Base-by-base conservation (phyloP, 768 basidiomycete species). In the Mycena kentingensis region DNA sequence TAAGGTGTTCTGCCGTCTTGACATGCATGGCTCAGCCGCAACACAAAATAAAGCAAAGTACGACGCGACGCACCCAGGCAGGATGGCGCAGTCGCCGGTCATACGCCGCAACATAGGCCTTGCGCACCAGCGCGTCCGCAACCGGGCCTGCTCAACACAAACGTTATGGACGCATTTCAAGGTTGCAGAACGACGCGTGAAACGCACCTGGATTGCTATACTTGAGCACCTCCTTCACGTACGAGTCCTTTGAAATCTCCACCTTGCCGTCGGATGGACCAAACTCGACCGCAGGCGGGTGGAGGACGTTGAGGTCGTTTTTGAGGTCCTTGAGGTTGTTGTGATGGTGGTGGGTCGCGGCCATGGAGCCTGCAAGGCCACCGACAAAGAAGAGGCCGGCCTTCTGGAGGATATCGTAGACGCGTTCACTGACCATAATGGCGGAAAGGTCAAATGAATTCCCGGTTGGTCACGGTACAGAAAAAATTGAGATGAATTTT, bases 1-100 rank as follows among this genome's bases (percentile, higher is more conserved):
- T 97, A 29, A 99, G 76, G 66, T 98, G 95, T 67, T 99, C 94
- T 4, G 94, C 97, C 0, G 96, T 97, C 96, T 96, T 53, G 8
- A 38, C 42, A 34, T 18, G 13, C 18, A 8, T 16, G 50, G n/a
- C 54, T 55, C 25, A 4, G 13, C 44, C 18, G 28, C 34, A 25
- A 26, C 27, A 35, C 19, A 32, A 31, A 24, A 31, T 12, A 46
- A 18, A 13, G 38, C 48, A 32, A 16, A 24, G 29, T n/a, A 26
- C 51, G 41, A 22, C n/a, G n/a, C n/a, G 10, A 8, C 18, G 41
- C 65, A 95, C 94, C 95, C 96, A 98, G 27, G 94, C 82, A 2
- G 96, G 94, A 72, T 98, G 95, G 16, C 92, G 78, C 50, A 95
- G 73, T 12, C 91, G 78, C 47, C 97, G 77, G 68, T 99, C 97